Conservation (phyloP, 805 yeast species). For the Alloascoidea africana region DNA sequence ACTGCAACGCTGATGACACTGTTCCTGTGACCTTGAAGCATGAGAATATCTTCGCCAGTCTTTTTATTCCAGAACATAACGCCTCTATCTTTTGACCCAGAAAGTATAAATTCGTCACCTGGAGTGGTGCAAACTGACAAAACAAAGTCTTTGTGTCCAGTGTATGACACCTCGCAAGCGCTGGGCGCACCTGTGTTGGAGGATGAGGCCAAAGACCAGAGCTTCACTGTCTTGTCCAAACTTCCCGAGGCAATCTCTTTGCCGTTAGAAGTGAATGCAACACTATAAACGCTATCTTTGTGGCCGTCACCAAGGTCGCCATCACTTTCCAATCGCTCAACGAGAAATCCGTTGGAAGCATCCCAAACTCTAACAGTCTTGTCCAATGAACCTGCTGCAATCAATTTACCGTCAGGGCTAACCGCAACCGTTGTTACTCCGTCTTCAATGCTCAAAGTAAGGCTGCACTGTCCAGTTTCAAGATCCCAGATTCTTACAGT, state of each 20-base stretch:
- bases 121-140: slow-evolving; percentile 90
- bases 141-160: slow-evolving; percentile 94
- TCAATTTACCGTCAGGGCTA: slow-evolving; percentile 84
- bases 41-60: slow-evolving; percentile 81
- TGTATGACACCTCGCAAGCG: slow-evolving; percentile 76
- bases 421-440: slow-evolving; percentile 98
- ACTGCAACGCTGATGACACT: slow-evolving; percentile 92
- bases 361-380: slow-evolving; percentile 96
- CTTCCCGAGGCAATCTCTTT: slow-evolving; percentile 90
- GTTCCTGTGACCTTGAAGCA: slow-evolving; percentile 95
- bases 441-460: slow-evolving; percentile 85
- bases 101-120: slow-evolving; percentile 76
- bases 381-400: slow-evolving; percentile 95
- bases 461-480: slow-evolving; percentile 73
- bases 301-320: slow-evolving; percentile 53
- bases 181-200: slow-evolving; percentile 21
- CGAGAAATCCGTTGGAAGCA: slow-evolving; percentile 78
- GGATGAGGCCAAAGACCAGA: slow-evolving; percentile 70
- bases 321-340: slow-evolving; percentile 85
- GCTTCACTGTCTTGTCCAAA: slow-evolving; percentile 86
- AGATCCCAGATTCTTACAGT: slow-evolving; percentile 96
- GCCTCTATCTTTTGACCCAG: slow-evolving; percentile 95
- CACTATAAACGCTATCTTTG: slow-evolving; percentile 90
- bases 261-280: slow-evolving; percentile 85
- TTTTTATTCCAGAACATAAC: slow-evolving; percentile 93